phyloP scores from a whole-genome alignment of 1,284 basidiomycete genomes.

The Trichosporon coremiiforme region DNA sequence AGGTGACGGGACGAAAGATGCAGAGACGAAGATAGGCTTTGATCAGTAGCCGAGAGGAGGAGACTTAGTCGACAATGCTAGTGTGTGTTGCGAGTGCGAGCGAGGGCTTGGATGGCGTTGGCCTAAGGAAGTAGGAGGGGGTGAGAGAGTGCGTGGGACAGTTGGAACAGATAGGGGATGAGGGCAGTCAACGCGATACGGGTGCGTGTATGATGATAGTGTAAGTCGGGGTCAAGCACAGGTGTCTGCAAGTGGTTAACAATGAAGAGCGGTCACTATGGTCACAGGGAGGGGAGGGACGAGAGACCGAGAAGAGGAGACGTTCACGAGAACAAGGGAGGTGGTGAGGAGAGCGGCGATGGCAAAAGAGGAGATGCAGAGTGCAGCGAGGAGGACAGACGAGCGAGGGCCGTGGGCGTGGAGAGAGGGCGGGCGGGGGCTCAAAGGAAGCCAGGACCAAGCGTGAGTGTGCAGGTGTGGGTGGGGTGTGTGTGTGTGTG shows the following conservation, averaged over 20 bases:
- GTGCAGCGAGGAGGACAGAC: background rate
- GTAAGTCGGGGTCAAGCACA: constrained; percentile 12
- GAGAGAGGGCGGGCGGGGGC: background rate
- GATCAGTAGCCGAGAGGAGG: background rate
- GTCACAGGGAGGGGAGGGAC: background rate
- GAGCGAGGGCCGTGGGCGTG: background rate
- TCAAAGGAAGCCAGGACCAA: constrained; percentile 1
- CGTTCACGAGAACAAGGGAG: background rate
- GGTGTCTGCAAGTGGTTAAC: constrained; percentile 17
- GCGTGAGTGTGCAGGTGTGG: background rate
- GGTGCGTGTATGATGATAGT: constrained; percentile 1
- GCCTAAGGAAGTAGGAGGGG: background rate
- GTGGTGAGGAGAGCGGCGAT: background rate
- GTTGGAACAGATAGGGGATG: constrained; percentile 1
- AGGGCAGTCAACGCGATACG: background rate
- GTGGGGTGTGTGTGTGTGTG: background rate
- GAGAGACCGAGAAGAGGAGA: constrained; percentile 10
- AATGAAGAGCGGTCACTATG: background rate
- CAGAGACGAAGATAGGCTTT: background rate
- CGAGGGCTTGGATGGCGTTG: background rate
- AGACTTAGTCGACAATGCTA: constrained; percentile 5
- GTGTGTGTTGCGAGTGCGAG: background rate
- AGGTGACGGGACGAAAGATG: background rate
- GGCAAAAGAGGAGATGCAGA: background rate
- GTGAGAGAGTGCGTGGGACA: background rate